phyloP scores from a whole-genome alignment of 257 asterid genomes.

The Eustoma russellianum region DNA sequence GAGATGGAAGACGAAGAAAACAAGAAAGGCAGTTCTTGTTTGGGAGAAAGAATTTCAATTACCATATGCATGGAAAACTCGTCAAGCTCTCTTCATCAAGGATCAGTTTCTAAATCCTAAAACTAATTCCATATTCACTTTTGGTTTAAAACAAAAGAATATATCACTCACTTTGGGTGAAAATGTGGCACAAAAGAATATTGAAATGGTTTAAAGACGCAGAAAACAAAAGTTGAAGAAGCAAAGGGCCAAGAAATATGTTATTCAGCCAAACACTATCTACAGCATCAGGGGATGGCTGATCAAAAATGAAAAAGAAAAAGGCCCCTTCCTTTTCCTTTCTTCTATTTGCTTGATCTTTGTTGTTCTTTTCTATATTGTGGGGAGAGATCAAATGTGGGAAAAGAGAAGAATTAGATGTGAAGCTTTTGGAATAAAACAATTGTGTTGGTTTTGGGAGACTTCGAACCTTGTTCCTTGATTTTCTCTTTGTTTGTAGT shows the following conservation, averaged over 20 bases:
- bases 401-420: slow-evolving; percentile 1
- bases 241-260: too few relatives aligned
- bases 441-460: slow-evolving; percentile 5
- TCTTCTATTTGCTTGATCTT: not conserved
- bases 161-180: too few relatives aligned
- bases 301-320: slow-evolving; percentile 4
- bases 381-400: slow-evolving; percentile 10
- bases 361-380: slow-evolving; percentile 11
- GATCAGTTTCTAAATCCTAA: too few relatives aligned
- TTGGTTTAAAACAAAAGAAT: too few relatives aligned
- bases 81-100: not conserved
- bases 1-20: slow-evolving; percentile 2
- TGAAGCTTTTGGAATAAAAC: not conserved
- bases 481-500: slow-evolving; percentile 5
- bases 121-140: too few relatives aligned
- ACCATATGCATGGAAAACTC: slow-evolving; percentile 15
- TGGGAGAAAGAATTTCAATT: not conserved
- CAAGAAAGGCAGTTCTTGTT: not conserved
- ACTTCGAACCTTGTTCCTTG: slow-evolving; percentile 1
- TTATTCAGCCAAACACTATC: not conserved
- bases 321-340: slow-evolving; percentile 10
- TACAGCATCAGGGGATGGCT: slow-evolving; percentile 21
- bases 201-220: too few relatives aligned
- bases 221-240: too few relatives aligned
- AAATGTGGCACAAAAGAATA: too few relatives aligned